phyloP scores from a whole-genome alignment of 2,329 filamentous ascomycete species.

The Raffaelea arxii region DNA sequence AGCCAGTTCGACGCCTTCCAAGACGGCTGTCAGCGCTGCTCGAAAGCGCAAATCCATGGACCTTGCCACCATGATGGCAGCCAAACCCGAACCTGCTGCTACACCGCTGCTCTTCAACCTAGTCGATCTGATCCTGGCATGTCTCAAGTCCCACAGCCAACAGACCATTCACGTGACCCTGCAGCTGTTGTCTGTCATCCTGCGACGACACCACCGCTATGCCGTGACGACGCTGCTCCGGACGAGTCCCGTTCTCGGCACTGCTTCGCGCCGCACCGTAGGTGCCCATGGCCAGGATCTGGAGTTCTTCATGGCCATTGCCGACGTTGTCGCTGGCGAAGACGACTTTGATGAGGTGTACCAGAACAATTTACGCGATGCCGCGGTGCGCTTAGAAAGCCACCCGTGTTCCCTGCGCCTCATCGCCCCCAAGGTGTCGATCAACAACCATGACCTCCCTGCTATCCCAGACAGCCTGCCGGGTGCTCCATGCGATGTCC shows the following conservation, averaged over 20 bases:
- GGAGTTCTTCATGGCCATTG: slow-evolving; percentile 59
- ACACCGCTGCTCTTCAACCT: slow-evolving; percentile 89
- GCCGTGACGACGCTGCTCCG: slow-evolving; percentile 68
- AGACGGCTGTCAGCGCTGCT: slow-evolving; percentile 52
- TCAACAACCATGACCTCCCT: slow-evolving; percentile 47
- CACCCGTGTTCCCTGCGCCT: slow-evolving; percentile 64
- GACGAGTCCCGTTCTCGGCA: slow-evolving; percentile 39
- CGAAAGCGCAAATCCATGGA: slow-evolving; percentile 85
- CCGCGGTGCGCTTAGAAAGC: slow-evolving; percentile 56
- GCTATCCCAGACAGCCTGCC: slow-evolving; percentile 46
- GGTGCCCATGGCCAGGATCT: slow-evolving; percentile 69
- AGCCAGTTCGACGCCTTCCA: slow-evolving; percentile 15
- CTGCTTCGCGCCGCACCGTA: slow-evolving; percentile 45
- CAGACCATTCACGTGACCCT: slow-evolving; percentile 87
- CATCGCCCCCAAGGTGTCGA: slow-evolving; percentile 51
- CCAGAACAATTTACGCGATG: slow-evolving; percentile 61
- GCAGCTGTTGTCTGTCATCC: slow-evolving; percentile 74
- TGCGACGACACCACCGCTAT: slow-evolving; percentile 81
- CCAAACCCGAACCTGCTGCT: slow-evolving; percentile 60
- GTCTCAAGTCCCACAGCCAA: slow-evolving; percentile 70
- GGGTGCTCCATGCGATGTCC: slow-evolving; percentile 50
- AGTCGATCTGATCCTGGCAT: slow-evolving; percentile 80
- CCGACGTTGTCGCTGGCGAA: slow-evolving; percentile 57
- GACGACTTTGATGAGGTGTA: slow-evolving; percentile 66
- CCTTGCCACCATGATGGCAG: slow-evolving; percentile 67